A percentile compares a stretch with the other conserved stretches of the same genome.
phyloP scores from a whole-genome alignment of 352 stramenopile species.

The Phytopythium helicoides region DNA sequence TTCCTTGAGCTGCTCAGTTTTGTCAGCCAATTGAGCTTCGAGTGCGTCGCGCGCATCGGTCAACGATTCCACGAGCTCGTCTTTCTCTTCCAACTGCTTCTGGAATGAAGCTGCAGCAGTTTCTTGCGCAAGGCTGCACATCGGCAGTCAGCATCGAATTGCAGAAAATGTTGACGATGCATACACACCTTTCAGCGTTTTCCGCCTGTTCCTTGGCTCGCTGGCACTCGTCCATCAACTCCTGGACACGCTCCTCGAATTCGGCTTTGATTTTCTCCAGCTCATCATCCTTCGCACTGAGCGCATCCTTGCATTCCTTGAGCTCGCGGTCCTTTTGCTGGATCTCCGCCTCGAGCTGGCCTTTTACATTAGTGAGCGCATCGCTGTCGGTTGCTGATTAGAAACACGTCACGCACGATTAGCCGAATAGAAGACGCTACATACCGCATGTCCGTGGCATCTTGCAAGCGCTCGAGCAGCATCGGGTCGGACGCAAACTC shows the following conservation, averaged over 20 bases:
- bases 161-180: too few species aligned
- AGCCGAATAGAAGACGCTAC: not conserved
- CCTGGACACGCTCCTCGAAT: conserved; percentile 38
- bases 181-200: conserved; percentile 17
- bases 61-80: conserved; percentile 12
- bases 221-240: conserved; percentile 33
- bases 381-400: conserved; percentile 23
- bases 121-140: conserved; percentile 17
- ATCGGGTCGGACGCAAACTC: conserved; percentile 83
- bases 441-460: conserved; percentile 74
- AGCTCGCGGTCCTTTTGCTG: conserved; percentile 64
- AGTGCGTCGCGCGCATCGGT: conserved; percentile 18
- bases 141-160: not conserved
- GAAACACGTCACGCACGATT: not conserved
- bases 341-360: conserved; percentile 64
- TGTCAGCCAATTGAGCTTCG: conserved; percentile 30
- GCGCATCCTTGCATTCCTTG: conserved; percentile 22
- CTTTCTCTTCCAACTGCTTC: conserved; percentile 36
- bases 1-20: conserved; percentile 22
- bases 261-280: conserved; percentile 28
- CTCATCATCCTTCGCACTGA: conserved; percentile 41
- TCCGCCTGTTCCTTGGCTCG: conserved; percentile 28
- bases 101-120: conserved; percentile 24
- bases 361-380: conserved; percentile 63
- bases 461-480: conserved; percentile 77